Evolutionary conservation across 768 basidiomycete genomes (phyloP), one percentile per base, ranked within the genome.

Genomic region (Lactarius hatsudake): DNA sequence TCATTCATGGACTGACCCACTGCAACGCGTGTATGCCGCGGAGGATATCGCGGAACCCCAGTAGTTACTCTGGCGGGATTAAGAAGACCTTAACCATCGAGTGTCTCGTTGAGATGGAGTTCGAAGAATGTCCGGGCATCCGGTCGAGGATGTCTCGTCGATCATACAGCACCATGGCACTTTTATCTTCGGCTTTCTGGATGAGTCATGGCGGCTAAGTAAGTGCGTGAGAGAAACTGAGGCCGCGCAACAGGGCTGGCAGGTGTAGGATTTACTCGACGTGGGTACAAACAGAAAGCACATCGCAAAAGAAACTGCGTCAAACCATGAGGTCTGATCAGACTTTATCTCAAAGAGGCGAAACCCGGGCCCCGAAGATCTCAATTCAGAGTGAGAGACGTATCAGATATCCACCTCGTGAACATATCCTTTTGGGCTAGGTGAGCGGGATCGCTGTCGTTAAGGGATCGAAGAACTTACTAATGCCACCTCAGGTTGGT

Each of bases 401-500:
- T 73, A 73, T 88, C 80, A 62, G 70, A 68, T 53, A 87, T 80
- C 87, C 87, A 88, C 64, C 82, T 80, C 15, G 81, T 82, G 74
- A 88, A 79, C 73, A 88, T 73, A 70, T 88, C 86, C 87, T 88
- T 67, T 43, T 66, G 58, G 64, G 60, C 43, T 54, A 65, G 62
- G 38, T 59, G 26, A 62, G 59, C 28, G 62, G 23, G 53, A 54
- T 66, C 43, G 48, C 34, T 15, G 51, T 40, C 9, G 32, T 5
- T 6, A n/a, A 30, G 20, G 62, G 48, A n/a, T 28, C 32, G 59
- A 73, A 56, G 45, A 36, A 74, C 87, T 59, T 72, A 89, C 93
- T 74, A 94, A 78, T 55, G 94, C 86, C 48, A 88, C 94, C 73
- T 92, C 90, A 1, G 94, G 90, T 74, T 96, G 93, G 77, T 98